These are phyloP conservation scores for Geosmithia morbida DNA, from an alignment of 2,329 filamentous ascomycete genomes.

Conservation along the genomic window DNA sequence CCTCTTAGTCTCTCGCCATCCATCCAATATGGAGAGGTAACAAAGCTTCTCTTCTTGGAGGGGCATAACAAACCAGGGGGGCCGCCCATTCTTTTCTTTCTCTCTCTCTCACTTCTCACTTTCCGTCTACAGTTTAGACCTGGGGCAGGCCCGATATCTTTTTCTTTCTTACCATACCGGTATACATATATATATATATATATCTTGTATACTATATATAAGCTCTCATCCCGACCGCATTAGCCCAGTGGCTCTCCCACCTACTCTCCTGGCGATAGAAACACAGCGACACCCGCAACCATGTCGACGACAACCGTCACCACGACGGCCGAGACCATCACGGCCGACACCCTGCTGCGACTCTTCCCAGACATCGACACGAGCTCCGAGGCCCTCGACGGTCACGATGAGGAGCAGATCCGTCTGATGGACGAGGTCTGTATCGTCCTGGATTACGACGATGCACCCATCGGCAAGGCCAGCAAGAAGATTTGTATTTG, in stretches of 20 bases:
- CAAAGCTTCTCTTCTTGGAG: neutral
- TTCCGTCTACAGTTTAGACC: no score
- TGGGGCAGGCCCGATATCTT: no score
- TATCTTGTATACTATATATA: neutral
- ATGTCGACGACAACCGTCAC: conserved; percentile 17
- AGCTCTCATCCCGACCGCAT: neutral
- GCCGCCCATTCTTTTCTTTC: neutral
- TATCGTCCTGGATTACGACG: conserved; percentile 89
- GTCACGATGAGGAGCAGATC: conserved; percentile 96
- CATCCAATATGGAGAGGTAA: neutral
- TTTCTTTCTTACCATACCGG: no score
- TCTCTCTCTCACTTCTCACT: neutral
- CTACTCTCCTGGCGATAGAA: neutral
- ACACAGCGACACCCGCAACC: conserved; percentile 2
- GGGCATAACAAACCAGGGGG: neutral
- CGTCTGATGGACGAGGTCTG: conserved; percentile 97
- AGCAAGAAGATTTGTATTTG: conserved; percentile 93
- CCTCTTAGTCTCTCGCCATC: neutral
- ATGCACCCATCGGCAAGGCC: conserved; percentile 83
- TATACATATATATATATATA: neutral
- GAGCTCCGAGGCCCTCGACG: conserved; percentile 60
- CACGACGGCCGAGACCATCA: conserved; percentile 49
- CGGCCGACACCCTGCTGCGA: conserved; percentile 70
- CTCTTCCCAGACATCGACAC: conserved; percentile 77
- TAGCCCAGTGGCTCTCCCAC: neutral